Base-by-base conservation (phyloP, 805 yeast genomes). In the Candida schatavii region DNA sequence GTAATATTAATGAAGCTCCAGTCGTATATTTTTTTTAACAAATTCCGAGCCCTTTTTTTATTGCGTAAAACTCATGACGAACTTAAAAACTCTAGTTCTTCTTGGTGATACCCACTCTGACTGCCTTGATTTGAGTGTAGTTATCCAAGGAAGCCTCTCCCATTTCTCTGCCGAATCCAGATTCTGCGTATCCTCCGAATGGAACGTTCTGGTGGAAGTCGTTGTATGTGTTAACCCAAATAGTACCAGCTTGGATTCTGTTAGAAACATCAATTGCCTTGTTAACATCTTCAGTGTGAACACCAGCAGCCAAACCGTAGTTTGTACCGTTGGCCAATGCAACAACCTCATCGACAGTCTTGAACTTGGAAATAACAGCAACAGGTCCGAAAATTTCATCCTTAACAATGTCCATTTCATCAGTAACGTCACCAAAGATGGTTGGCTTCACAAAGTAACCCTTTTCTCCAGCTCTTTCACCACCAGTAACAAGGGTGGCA, bases 341-440 rank as follows among this genome's bases (percentile, higher is more conserved):
- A 41, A 90, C 74, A 40, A 81, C 96, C 61, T 91, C 95, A 49
- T 88, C 96, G 49, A 81, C 81, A 49, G 87, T 80, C 56, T 74
- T 72, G 72, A 90, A 90, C 73, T 88, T 88, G 55, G 85, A 72
- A 45, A 88, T 78, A 18, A 89, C 81, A 46, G 87, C 91, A 44
- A 90, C 93, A 29, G 98, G 98, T 43, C 98, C 98, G 55, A 90
- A 89, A 62, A 89, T 87, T 75, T 89, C 97, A 63, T 89, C 97
- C 63, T 74, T 78, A 53, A 86, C 88, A 62, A 90, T 81, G 51
- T 74, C 71, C 83, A 80, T 81, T 59, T 80, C 72, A 61, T 82
- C 85, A 18, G 72, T 73, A 49, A 88, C 96, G 58, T 86, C 88
- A 50, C 86, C 83, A 61, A 89, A 87, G 56, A 90, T 77, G 31